Base-by-base conservation (phyloP, 1,284 basidiomycete genomes). In the Macrocystidia cucumis region DNA sequence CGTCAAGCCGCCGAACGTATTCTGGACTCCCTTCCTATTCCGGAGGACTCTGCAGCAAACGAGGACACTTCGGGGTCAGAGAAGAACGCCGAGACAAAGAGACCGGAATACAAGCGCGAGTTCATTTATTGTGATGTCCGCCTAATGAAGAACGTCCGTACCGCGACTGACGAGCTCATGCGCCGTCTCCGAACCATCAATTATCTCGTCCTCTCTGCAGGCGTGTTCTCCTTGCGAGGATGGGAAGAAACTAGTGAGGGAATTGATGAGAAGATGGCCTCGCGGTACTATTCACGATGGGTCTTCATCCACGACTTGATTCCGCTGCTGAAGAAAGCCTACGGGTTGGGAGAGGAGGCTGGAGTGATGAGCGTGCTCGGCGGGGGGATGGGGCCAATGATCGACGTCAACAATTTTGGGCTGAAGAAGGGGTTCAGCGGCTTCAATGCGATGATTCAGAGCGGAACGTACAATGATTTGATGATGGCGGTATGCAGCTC, bases 71-170 rank as follows among this genome's bases (percentile, higher is more conserved):
- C n/a, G n/a, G n/a, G n/a, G n/a, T n/a, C n/a, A n/a, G n/a, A n/a
- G n/a, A n/a, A n/a, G n/a, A n/a, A n/a, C n/a, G n/a, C n/a, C n/a
- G n/a, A n/a, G n/a, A n/a, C n/a, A n/a, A n/a, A n/a, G n/a, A n/a
- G n/a, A n/a, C n/a, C n/a, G n/a, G 35, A 38, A 23, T 31, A 14
- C 23, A 38, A 33, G 18, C 48, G 50, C 44, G 52, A 56, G 32
- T 65, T 62, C 38, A 40, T 63, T 7, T 39, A 56, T 37, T 66
- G 63, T 46, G 64, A 67, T 33, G 60, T 51, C 5, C 49, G 54
- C 5, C 46, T 59, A 11, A 62, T 67, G 52, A 52, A 51, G 36
- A 63, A 65, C 35, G 55, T 64, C 11, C 46, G 50, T 3, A 33
- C 38, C 1, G 44, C 48, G 0, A 49, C 54, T 0, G 27, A 39